Evolutionary conservation across 805 yeast genomes (phyloP).

Genomic region (Starmerella sirachaensis): DNA sequence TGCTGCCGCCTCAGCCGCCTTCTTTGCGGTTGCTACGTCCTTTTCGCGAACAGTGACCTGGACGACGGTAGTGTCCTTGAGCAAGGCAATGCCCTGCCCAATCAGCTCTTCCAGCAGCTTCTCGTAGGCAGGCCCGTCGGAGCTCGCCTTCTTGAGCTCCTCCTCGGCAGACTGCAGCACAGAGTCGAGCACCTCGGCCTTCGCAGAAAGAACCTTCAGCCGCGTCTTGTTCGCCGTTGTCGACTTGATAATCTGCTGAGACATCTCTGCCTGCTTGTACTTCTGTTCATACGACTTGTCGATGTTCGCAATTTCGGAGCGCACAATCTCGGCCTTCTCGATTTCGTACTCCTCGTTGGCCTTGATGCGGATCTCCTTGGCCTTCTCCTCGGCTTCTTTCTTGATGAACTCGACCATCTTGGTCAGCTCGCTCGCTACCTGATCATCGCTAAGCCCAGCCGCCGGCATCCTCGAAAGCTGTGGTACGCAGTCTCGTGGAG

Average conservation of each 20-base stretch:
- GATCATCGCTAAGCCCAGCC: slow-evolving; percentile 28
- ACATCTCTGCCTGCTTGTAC: slow-evolving; percentile 79
- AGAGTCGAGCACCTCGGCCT: slow-evolving; percentile 64
- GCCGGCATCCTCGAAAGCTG: slow-evolving; percentile 13
- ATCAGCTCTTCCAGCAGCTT: slow-evolving; percentile 64
- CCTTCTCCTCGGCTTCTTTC: slow-evolving; percentile 98
- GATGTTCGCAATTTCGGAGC: slow-evolving; percentile 80
- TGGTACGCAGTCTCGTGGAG: neutral
- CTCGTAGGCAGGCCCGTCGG: slow-evolving; percentile 49
- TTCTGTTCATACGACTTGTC: slow-evolving; percentile 70
- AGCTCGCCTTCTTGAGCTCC: slow-evolving; percentile 46
- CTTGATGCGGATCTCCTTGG: slow-evolving; percentile 86
- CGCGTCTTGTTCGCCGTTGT: slow-evolving; percentile 93
- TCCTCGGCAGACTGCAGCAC: slow-evolving; percentile 60
- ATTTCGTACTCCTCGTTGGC: slow-evolving; percentile 98
- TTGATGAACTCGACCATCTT: slow-evolving; percentile 98
- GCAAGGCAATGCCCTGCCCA: slow-evolving; percentile 52
- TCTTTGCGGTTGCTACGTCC: slow-evolving; percentile 50
- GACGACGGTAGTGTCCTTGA: slow-evolving; percentile 58
- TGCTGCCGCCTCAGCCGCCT: slow-evolving; percentile 50
- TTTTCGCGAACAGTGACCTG: slow-evolving; percentile 50
- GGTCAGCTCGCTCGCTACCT: slow-evolving; percentile 90
- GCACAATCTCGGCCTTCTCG: slow-evolving; percentile 89
- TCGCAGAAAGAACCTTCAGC: slow-evolving; percentile 74
- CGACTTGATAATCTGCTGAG: slow-evolving; percentile 91